Conservation (phyloP, 768 basidiomycete genomes). For the Hortiboletus campestris region DNA sequence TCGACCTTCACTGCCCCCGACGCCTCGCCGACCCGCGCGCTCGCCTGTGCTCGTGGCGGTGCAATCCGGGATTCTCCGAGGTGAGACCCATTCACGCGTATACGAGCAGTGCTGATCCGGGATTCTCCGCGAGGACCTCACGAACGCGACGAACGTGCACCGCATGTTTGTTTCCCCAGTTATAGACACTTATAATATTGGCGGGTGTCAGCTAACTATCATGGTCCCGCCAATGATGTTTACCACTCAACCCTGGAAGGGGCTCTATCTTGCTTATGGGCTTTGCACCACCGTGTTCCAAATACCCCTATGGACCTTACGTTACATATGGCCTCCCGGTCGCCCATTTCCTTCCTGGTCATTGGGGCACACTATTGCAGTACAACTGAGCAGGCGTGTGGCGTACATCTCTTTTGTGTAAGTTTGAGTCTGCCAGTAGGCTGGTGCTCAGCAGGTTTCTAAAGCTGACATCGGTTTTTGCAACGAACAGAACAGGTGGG, state of each 20-base stretch:
- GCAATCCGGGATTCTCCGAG: too few species aligned
- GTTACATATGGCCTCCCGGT: slow-evolving; percentile 32
- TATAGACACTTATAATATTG: too few species aligned
- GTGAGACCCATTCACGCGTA: too few species aligned
- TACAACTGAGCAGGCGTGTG: slow-evolving; percentile 35
- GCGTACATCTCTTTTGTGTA: slow-evolving; percentile 19
- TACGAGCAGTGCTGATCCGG: too few species aligned
- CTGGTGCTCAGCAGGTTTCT: not conserved
- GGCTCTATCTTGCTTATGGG: slow-evolving; percentile 45
- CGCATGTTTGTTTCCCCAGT: too few species aligned
- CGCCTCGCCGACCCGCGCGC: too few species aligned
- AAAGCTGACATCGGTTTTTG: not conserved
- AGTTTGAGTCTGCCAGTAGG: slow-evolving; percentile 8
- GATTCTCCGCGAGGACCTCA: too few species aligned
- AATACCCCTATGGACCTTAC: slow-evolving; percentile 47
- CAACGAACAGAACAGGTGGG: slow-evolving; percentile 6
- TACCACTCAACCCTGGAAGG: slow-evolving; percentile 46
- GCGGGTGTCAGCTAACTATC: not conserved
- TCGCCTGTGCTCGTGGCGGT: too few species aligned
- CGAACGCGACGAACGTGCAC: too few species aligned
- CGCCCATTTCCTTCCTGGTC: slow-evolving; percentile 50
- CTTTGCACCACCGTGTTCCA: slow-evolving; percentile 41
- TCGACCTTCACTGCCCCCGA: too few species aligned
- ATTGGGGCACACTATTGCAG: slow-evolving; percentile 37
- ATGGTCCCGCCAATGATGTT: slow-evolving; percentile 10